Conservation (phyloP, 2,329 filamentous ascomycete species). For the Lizonia empirigonia region DNA sequence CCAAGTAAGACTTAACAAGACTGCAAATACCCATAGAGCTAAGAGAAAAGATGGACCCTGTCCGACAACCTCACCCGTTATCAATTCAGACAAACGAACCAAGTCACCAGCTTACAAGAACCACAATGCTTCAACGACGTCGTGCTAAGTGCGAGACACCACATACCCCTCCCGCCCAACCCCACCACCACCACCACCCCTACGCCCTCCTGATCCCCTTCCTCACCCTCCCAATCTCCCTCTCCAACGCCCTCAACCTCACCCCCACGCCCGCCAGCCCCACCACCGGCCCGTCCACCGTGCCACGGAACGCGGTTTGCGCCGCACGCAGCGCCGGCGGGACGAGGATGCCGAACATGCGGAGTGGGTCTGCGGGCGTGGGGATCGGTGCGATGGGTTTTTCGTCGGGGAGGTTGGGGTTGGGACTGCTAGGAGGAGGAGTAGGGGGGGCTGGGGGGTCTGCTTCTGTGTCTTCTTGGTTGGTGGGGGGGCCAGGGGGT, state of each 20-base stretch:
- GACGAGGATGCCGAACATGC: slow-evolving; percentile 61
- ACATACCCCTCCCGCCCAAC: neutral
- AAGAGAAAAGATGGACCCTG: no score
- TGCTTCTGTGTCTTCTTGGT: no score
- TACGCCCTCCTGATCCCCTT: slow-evolving; percentile 53
- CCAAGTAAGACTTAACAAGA: no score
- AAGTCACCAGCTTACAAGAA: no score
- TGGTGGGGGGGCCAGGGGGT: no score
- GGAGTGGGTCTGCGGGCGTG: slow-evolving; percentile 57
- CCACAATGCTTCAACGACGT: no score
- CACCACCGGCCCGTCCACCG: slow-evolving; percentile 64
- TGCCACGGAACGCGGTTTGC: slow-evolving; percentile 63
- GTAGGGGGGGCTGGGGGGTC: no score
- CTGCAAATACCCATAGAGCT: no score
- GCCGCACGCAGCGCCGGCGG: slow-evolving; percentile 59
- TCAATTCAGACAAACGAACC: no score
- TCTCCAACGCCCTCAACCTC: slow-evolving; percentile 69
- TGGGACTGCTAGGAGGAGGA: no score
- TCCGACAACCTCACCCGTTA: no score
- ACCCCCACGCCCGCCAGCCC: slow-evolving; percentile 62
- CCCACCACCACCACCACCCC: neutral
- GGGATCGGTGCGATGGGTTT: slow-evolving; percentile 4
- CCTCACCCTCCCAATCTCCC: slow-evolving; percentile 65
- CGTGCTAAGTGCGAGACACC: no score
- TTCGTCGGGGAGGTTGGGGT: neutral